Conservation (phyloP, 2,329 filamentous ascomycete species). For the Magnaporthales sp. region DNA sequence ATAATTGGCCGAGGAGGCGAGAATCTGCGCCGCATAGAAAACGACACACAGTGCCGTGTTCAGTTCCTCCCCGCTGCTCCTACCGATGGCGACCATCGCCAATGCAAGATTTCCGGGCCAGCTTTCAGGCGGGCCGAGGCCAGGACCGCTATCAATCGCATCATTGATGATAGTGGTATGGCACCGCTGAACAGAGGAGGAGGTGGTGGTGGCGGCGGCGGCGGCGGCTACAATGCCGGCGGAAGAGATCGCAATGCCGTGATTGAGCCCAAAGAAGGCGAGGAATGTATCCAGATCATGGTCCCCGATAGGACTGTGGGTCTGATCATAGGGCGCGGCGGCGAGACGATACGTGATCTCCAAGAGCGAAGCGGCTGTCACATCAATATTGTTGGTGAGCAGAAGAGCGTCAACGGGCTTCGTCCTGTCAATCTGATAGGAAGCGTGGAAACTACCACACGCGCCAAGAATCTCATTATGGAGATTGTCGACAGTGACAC, state of each 20-base stretch:
- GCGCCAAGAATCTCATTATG: conserved; percentile 80
- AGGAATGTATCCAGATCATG: conserved; percentile 88
- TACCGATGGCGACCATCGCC: conserved; percentile 61
- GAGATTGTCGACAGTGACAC: conserved; percentile 92
- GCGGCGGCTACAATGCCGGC: conserved; percentile 28
- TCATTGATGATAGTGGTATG: conserved; percentile 78
- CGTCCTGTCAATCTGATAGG: conserved; percentile 88
- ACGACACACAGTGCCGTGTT: conserved; percentile 73
- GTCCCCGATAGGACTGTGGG: conserved; percentile 89
- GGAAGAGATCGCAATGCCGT: conserved; percentile 22
- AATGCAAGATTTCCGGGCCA: conserved; percentile 78
- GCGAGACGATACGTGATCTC: conserved; percentile 85
- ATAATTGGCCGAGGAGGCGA: conserved; percentile 89
- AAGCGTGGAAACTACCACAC: conserved; percentile 61
- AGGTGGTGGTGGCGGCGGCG: conserved; percentile 36
- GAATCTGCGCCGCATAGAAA: conserved; percentile 77
- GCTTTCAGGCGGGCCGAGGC: conserved; percentile 65
- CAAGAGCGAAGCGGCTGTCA: conserved; percentile 91
- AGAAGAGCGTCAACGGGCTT: conserved; percentile 84
- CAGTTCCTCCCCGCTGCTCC: conserved; percentile 78
- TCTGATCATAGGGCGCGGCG: conserved; percentile 86
- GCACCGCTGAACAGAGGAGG: conserved; percentile 33
- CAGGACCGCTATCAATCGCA: conserved; percentile 74
- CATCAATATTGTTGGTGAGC: conserved; percentile 89
- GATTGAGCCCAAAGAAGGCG: conserved; percentile 61